Evolutionary conservation across 352 stramenopile genomes (phyloP), one percentile per base, ranked within the genome.

Genomic region (Globisporangium solare): DNA sequence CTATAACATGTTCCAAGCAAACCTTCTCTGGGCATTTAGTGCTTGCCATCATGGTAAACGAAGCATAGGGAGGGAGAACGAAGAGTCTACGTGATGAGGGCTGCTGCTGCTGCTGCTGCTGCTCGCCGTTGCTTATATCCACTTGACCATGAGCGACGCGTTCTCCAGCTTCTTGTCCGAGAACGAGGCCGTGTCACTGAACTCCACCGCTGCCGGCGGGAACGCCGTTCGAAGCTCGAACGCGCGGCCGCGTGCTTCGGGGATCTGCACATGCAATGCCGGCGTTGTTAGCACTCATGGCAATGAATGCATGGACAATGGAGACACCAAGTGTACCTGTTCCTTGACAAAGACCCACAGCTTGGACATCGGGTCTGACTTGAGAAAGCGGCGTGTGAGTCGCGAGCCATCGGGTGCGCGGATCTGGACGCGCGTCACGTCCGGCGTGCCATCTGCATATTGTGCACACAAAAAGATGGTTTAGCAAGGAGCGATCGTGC

Each of bases 171-270:
- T 76, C 22, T 78, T 67, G 39, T 89, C 80, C 40, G 72, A 68
- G 43, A 94, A 75, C 17, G 76, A 76, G 14, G 71, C 56, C 0
- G 72, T 69, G 7, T 89, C 78, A 42, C 73, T 76, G 51, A 78
- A 78, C 8, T 63, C 64, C 24, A 94, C 63, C 3, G 68, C 67
- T 20, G 70, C 68, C 4, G 79, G 82, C 4, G 81, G 81, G 53
- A 83, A 89, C 39, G 77, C 58, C 52, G 78, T 89, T 45, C 84
- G 82, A 18, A 94, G 66, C 64, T 92, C 81, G 58, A 94, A 94
- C 20, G 68, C 51, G 15, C 84, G 84, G 27, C 55, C 60, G 37
- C 79, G 76, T 47, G 84, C 74, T 59, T 94, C 84, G 18, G 78
- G 76, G 1, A 84, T 72, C 77, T 88, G 18, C n/a, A 40, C 12